phyloP scores from a whole-genome alignment of 1,139 yeast genomes.

The Yamadazyma diospyri region DNA sequence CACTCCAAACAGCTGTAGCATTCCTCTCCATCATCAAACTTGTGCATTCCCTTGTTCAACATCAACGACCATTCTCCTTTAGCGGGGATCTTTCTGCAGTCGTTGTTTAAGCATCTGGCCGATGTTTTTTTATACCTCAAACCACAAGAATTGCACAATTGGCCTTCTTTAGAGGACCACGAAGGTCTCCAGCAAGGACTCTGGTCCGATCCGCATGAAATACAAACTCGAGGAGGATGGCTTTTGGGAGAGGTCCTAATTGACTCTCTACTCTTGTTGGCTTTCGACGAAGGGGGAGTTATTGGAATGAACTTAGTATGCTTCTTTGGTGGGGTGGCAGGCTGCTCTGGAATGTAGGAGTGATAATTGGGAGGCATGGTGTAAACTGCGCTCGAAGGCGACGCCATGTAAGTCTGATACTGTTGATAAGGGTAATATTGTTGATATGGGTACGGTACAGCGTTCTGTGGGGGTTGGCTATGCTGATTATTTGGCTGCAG shows the following conservation, averaged over 20 bases:
- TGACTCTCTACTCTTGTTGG: constrained; percentile 23
- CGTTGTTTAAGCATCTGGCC: constrained; percentile 74
- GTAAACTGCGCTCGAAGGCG: constrained; percentile 11
- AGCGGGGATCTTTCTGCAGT: constrained; percentile 88
- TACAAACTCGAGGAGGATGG: constrained; percentile 57
- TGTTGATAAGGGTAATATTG: constrained; percentile 11
- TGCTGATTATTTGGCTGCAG: constrained; percentile 7
- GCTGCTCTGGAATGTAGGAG: constrained; percentile 13
- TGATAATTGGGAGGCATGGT: constrained; percentile 13
- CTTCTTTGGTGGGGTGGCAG: constrained; percentile 17
- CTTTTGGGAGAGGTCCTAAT: constrained; percentile 34
- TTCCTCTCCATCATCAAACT: constrained; percentile 38
- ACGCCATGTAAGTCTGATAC: constrained; percentile 13
- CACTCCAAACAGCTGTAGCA: constrained; percentile 69
- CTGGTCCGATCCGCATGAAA: constrained; percentile 87
- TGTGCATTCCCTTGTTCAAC: constrained; percentile 61
- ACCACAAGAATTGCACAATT: constrained; percentile 95
- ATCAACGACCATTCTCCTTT: constrained; percentile 92
- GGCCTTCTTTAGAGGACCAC: constrained; percentile 87
- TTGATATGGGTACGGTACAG: constrained; percentile 8
- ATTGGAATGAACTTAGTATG: constrained; percentile 38
- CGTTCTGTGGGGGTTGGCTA: background rate
- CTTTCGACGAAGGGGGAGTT: constrained; percentile 40
- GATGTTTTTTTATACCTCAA: constrained; percentile 90
- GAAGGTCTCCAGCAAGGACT: constrained; percentile 99